These are phyloP conservation scores for Striga hermonthica DNA, from an alignment of 305 asterid genomes.

Conservation along the genomic window DNA sequence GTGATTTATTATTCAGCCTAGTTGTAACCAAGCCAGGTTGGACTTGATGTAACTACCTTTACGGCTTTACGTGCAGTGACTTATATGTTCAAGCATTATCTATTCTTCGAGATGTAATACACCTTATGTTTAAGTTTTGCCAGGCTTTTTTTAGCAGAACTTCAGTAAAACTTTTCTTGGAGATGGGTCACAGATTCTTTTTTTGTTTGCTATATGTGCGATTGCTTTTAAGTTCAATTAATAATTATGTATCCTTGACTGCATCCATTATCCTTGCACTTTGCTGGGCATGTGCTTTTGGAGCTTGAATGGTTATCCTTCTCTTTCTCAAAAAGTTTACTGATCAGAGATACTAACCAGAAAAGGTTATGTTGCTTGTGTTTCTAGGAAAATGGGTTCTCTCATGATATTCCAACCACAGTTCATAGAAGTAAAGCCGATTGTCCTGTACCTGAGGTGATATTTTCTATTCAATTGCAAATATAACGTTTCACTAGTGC, in stretches of 20 bases:
- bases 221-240: conserved; percentile 5
- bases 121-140: too few relatives aligned
- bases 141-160: background rate
- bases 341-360: background rate
- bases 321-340: conserved; percentile 22
- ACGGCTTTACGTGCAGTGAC: background rate
- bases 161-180: conserved; percentile 5
- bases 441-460: conserved; percentile 95
- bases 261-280: conserved; percentile 5
- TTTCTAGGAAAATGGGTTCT: conserved; percentile 76
- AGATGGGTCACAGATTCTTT: background rate
- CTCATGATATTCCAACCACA: conserved; percentile 93
- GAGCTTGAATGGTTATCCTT: conserved; percentile 26
- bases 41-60: background rate
- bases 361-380: conserved; percentile 27
- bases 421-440: conserved; percentile 96
- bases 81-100: too few relatives aligned
- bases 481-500: conserved; percentile 11
- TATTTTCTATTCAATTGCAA: background rate
- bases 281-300: conserved; percentile 12
- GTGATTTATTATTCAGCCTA: conserved; percentile 21
- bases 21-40: conserved; percentile 16
- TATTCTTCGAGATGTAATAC: too few relatives aligned
- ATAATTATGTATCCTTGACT: conserved; percentile 7
- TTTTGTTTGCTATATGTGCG: conserved; percentile 5